phyloP scores from a whole-genome alignment of 306 rosid genomes.

The Trifolium fragiferum region DNA sequence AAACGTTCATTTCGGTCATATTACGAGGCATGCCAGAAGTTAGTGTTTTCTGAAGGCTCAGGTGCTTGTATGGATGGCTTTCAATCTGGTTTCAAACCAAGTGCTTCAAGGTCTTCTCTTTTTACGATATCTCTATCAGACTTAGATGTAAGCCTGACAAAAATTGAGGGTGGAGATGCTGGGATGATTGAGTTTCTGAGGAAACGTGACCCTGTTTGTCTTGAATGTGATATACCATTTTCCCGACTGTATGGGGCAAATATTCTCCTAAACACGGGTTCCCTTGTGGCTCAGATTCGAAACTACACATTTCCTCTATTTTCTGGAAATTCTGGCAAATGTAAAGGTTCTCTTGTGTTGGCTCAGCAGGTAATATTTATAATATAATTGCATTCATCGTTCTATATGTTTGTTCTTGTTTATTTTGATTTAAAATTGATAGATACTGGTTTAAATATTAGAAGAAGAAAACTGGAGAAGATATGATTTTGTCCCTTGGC shows the following conservation, averaged over 20 bases:
- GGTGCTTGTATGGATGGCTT: constrained; percentile 78
- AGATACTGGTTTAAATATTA: background rate
- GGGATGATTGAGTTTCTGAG: constrained; percentile 84
- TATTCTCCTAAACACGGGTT: constrained; percentile 65
- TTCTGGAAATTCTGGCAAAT: constrained; percentile 73
- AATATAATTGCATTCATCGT: constrained; percentile 30
- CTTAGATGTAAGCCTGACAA: constrained; percentile 70
- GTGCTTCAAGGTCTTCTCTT: constrained; percentile 73
- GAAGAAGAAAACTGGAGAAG: background rate
- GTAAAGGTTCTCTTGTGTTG: constrained; percentile 82
- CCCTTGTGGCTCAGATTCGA: constrained; percentile 68
- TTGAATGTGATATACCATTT: constrained; percentile 77
- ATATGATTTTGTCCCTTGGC: background rate
- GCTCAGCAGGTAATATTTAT: constrained; percentile 84
- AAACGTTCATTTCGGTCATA: constrained; percentile 79
- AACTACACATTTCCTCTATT: constrained; percentile 83
- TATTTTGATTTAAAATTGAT: constrained; percentile 15
- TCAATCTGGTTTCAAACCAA: constrained; percentile 89
- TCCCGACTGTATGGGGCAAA: constrained; percentile 83
- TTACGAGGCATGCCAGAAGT: constrained; percentile 77
- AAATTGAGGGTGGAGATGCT: constrained; percentile 84
- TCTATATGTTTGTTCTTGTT: constrained; percentile 34
- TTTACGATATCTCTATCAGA: constrained; percentile 66
- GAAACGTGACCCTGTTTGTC: constrained; percentile 79
- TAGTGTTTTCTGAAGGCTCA: constrained; percentile 70